phyloP scores from a whole-genome alignment of 306 rosid genomes.

The Acacia crassicarpa region DNA sequence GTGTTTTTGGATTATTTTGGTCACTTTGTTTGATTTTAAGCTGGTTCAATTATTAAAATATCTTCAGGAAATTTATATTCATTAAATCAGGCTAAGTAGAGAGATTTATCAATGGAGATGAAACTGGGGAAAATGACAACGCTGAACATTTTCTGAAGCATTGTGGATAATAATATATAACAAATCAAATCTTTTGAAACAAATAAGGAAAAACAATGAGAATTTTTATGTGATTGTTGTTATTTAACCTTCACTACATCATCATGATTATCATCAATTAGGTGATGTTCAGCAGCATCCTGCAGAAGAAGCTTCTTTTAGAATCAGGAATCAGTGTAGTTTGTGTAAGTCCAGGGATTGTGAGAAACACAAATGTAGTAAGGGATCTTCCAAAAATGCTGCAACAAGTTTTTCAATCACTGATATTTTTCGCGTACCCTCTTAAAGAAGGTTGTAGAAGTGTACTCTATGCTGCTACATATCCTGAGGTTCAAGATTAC shows the following conservation, averaged over 20 bases:
- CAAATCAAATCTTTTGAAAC: neutral
- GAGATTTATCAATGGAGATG: neutral
- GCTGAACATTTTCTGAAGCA: neutral
- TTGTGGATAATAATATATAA: neutral
- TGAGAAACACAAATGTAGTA: neutral
- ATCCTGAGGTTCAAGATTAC: neutral
- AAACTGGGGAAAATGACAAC: neutral
- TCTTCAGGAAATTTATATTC: neutral
- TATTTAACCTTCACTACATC: neutral
- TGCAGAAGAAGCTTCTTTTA: neutral
- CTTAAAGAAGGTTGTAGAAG: neutral
- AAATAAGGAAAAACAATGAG: neutral
- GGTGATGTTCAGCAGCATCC: neutral
- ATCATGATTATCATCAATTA: neutral
- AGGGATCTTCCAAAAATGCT: neutral
- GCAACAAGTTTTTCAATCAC: neutral
- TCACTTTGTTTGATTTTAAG: too few species aligned
- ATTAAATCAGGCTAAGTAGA: neutral
- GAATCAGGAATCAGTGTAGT: neutral
- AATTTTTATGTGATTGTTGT: neutral
- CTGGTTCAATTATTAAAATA: neutral
- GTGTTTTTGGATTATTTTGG: too few species aligned
- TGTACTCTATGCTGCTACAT: neutral
- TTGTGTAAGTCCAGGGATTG: neutral
- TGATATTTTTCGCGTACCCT: neutral